Evolutionary conservation across 495 filamentous ascomycete genomes (phyloP), one percentile per base, ranked within the genome.

Genomic region (Terfezia boudieri): DNA sequence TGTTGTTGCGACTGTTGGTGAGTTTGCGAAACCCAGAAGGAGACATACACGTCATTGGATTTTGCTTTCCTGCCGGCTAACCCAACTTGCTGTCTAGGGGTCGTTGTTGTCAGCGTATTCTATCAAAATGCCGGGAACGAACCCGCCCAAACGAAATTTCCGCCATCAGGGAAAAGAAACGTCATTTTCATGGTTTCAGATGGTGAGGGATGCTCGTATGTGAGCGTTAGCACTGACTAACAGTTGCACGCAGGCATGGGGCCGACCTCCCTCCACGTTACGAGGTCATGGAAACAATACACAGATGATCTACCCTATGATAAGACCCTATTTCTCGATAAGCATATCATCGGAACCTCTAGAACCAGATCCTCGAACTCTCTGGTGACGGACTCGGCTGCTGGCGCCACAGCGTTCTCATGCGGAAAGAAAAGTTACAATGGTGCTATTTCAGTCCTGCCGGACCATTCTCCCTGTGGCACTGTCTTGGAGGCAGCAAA

Each of bases 121-220:
- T 46, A 46, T 20, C 14, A 46, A 2, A 46, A 46, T 46, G 14
- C 2, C 4, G 14, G 41, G 41, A 20, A 8, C 41, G 17, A 46
- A 32, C 26, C 7, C 7, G 26, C 4, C 26, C 26, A 32, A 32
- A 7, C 71, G 51, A 65, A 64, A 36, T 71, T 71, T 38, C 76
- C 69, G 56, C 78, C 71, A 9, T 69, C 62, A n/a, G 82, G 83
- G 12, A 98, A 96, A 68, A 74, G 82, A 23, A 98, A 95, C 63
- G 68, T 96, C 41, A 81, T 98, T 57, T 96, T 98, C 72, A 96
- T 98, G 92, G 92, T 98, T 9, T 92, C 84, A 0, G 90, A 98
- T 64, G 90, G 63, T 60, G 55, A 9, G 14, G 12, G 6, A 17
- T 20, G 35, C 37, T 16, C 9, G 14, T 22, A 20, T 17, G 49